Percentiles rank a stretch among this genome's conserved stretches.
Evolutionary conservation across 495 filamentous ascomycete genomes (phyloP).

Genomic region (Trichoderma orchidacearum): DNA sequence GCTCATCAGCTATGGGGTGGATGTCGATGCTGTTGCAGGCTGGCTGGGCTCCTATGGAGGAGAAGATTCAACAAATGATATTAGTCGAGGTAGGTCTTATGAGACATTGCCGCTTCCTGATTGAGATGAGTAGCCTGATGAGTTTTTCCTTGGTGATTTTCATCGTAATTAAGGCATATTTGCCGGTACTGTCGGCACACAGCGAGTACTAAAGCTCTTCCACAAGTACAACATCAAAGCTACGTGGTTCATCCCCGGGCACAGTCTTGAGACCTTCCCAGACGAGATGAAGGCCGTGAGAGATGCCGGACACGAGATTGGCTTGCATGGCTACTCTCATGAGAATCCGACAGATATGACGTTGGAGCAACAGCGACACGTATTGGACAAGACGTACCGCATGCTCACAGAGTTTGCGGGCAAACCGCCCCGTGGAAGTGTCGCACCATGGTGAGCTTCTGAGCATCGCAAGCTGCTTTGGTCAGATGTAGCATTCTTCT

Average conservation of each 20-base stretch:
- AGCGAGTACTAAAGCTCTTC: constrained; percentile 60
- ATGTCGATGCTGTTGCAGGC: constrained; percentile 33
- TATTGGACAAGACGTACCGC: constrained; percentile 63
- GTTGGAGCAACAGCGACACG: constrained; percentile 57
- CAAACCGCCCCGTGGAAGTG: constrained; percentile 57
- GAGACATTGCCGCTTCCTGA: too few relatives aligned
- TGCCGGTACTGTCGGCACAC: constrained; percentile 58
- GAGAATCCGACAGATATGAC: constrained; percentile 65
- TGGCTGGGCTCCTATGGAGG: constrained; percentile 22
- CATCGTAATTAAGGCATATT: constrained; percentile 3
- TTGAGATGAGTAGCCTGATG: too few relatives aligned
- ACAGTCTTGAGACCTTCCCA: constrained; percentile 65
- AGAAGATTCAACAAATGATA: constrained; percentile 36
- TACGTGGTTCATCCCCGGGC: constrained; percentile 74
- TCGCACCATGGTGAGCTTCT: constrained; percentile 48
- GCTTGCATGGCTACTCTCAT: constrained; percentile 61
- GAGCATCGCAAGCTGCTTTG: too few relatives aligned
- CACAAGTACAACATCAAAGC: constrained; percentile 70
- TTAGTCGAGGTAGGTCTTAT: constrained; percentile 29
- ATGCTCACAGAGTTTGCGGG: constrained; percentile 62
- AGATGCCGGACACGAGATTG: constrained; percentile 71
- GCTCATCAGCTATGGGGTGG: constrained; percentile 22
- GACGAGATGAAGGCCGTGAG: constrained; percentile 60
- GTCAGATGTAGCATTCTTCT: too few relatives aligned
- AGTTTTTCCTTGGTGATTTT: too few relatives aligned